Evolutionary conservation across 805 yeast species (phyloP).

Genomic region (Wickerhamiella shivajii): DNA sequence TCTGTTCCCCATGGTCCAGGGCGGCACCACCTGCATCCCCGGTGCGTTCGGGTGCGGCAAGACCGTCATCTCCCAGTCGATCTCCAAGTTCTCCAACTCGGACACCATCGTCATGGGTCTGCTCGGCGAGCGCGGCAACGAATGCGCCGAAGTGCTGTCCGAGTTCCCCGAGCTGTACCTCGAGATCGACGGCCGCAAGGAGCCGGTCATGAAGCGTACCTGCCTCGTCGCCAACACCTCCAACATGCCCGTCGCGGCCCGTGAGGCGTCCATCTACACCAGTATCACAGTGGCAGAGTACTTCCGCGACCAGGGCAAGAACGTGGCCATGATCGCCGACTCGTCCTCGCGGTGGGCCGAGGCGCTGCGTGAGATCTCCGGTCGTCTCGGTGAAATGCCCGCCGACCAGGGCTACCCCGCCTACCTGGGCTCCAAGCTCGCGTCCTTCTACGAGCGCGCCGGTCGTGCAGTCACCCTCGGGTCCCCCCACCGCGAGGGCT

Average conservation of each 20-base stretch:
- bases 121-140: conserved; percentile 95
- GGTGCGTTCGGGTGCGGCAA: conserved; percentile 99
- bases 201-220: conserved; percentile 99
- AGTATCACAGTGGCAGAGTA: conserved; percentile 98
- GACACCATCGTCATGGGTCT: conserved; percentile 95
- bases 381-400: conserved; percentile 99
- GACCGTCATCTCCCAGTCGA: conserved; percentile 93
- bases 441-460: conserved; percentile 98
- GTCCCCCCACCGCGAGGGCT: conserved; percentile 90
- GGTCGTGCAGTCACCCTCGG: conserved; percentile 94
- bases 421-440: conserved; percentile 94
- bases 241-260: conserved; percentile 99
- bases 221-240: conserved; percentile 97
- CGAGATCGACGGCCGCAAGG: conserved; percentile 82
- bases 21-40: conserved; percentile 99
- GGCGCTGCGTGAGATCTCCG: conserved; percentile 98
- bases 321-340: conserved; percentile 99
- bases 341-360: conserved; percentile 99
- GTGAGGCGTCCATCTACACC: conserved; percentile 98
- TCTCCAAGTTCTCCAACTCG: conserved; percentile 94
- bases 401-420: conserved; percentile 99
- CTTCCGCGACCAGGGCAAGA: conserved; percentile 99
- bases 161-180: conserved; percentile 97
- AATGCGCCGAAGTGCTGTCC: conserved; percentile 99
- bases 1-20: conserved; percentile 97